Base-by-base conservation (phyloP, 2,329 filamentous ascomycete species). In the Aspergillus ochraceus region DNA sequence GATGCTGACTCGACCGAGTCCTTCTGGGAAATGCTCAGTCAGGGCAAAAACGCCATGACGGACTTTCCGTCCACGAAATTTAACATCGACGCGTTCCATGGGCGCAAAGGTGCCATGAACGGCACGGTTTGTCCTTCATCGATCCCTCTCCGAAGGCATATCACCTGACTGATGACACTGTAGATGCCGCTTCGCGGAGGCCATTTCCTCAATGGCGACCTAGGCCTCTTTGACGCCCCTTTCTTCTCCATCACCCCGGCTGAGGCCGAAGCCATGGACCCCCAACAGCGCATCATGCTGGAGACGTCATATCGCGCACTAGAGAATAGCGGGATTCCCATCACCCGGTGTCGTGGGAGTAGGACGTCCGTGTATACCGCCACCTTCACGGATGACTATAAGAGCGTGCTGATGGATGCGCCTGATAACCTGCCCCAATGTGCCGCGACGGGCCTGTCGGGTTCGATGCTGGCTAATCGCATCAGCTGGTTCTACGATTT, bases 401-500 rank as follows among this genome's bases (percentile, higher is more conserved):
- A n/a, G 6, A n/a, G 36, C 14, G 14, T 42, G 12, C 17, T 42
- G 5, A n/a, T n/a, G 36, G 17, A 42, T 8, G 36, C 14, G 6
- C 36, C 36, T 2, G 17, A 17, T 14, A 8, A 42, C 17, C 36
- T n/a, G 17, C 36, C 36, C 4, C n/a, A 42, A 42, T 42, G 14
- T 14, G 17, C 14, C 36, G 17, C 32, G 11, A 36, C 32, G 11
- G 32, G 32, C 32, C 36, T n/a, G 36, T 42, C 17, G 36, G 36
- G 36, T 8, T n/a, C 14, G 11, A 53, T 54, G 42, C 11, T 54
- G 4, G 55, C 49, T 3, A 57, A 57, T 19, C 49, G 54, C 12
- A 9, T 60, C 20, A 57, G 53, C 39, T 55, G 52, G 49, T 60
- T 57, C 26, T 60, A 57, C 20, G 45, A 60, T 11, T 26, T 60